A percentile compares a stretch with the other conserved stretches of the same genome.
Evolutionary conservation across 2,329 filamentous ascomycete genomes (phyloP).

Genomic region (Chrysoporthe deuterocubensis): DNA sequence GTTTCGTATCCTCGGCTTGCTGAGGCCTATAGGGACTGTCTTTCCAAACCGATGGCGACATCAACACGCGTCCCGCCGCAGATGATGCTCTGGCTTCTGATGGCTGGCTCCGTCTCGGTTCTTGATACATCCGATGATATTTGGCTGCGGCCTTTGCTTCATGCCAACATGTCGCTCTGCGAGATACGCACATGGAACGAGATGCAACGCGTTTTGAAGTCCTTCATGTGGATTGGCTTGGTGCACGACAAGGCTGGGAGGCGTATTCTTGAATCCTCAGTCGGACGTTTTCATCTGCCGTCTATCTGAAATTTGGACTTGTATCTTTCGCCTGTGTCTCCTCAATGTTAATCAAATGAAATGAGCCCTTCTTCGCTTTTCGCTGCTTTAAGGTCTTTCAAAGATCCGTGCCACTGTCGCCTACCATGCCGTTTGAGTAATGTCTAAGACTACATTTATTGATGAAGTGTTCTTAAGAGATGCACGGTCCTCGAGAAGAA

Average conservation of each 20-base stretch:
- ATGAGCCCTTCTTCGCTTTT: too few relatives aligned
- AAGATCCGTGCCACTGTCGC: too few relatives aligned
- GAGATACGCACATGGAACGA: conserved; percentile 30
- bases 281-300: too few relatives aligned
- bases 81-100: conserved; percentile 35
- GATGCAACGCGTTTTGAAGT: conserved; percentile 3
- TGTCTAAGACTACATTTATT: too few relatives aligned
- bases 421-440: too few relatives aligned
- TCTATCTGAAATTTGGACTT: too few relatives aligned
- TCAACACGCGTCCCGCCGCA: conserved; percentile 21
- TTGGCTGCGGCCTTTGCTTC: conserved; percentile 34
- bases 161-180: conserved; percentile 30
- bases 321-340: too few relatives aligned
- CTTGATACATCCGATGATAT: conserved; percentile 29
- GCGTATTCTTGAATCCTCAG: too few relatives aligned
- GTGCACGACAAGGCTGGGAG: conserved; percentile 7
- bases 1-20: conserved; percentile 31
- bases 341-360: too few relatives aligned
- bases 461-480: too few relatives aligned
- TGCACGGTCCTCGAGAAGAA: too few relatives aligned
- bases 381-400: too few relatives aligned
- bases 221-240: conserved; percentile 19
- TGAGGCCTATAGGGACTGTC: conserved; percentile 23
- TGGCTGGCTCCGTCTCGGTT: conserved; percentile 33
- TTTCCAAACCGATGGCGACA: neutral